Evolutionary conservation across 495 filamentous ascomycete species (phyloP).

Genomic region (Pseudoneurospora amorphoporcata): DNA sequence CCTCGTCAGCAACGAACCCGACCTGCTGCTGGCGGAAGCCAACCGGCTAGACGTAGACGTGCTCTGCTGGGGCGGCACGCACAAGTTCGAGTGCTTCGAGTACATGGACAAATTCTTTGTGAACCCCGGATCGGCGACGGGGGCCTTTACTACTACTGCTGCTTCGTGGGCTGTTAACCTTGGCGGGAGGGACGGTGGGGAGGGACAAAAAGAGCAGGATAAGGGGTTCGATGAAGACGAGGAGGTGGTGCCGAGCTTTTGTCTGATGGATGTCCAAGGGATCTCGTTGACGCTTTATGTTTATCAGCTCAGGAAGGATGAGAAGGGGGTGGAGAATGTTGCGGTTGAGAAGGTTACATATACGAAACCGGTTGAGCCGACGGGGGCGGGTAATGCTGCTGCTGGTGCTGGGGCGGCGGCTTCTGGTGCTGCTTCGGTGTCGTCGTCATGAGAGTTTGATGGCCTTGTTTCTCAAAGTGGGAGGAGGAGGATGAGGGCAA

Average conservation of each 20-base stretch:
- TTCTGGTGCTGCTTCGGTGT: not conserved
- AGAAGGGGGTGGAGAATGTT: constrained; percentile 80
- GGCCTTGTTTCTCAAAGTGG: not conserved
- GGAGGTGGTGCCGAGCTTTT: constrained; percentile 88
- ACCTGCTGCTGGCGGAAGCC: constrained; percentile 84
- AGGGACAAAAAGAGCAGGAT: not conserved
- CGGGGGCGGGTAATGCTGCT: constrained; percentile 13
- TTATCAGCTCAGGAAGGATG: constrained; percentile 88
- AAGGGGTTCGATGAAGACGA: constrained; percentile 57
- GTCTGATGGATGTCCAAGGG: constrained; percentile 98
- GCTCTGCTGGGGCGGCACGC: constrained; percentile 93
- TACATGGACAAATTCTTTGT: constrained; percentile 98
- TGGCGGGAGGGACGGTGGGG: constrained; percentile 17
- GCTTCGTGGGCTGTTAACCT: constrained; percentile 12
- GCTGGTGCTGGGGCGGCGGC: not conserved
- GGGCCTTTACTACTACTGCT: constrained; percentile 54
- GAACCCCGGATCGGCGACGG: constrained; percentile 91
- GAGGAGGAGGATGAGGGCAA: not conserved
- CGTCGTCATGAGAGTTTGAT: not conserved
- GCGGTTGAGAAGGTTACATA: constrained; percentile 97
- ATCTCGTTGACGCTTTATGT: constrained; percentile 96
- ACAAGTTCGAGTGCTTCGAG: constrained; percentile 96
- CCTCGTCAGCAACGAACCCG: constrained; percentile 85
- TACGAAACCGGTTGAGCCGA: constrained; percentile 64
- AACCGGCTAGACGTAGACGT: constrained; percentile 96